Conservation (phyloP, 2,329 filamentous ascomycete species). For the Colletotrichum godetiae region DNA sequence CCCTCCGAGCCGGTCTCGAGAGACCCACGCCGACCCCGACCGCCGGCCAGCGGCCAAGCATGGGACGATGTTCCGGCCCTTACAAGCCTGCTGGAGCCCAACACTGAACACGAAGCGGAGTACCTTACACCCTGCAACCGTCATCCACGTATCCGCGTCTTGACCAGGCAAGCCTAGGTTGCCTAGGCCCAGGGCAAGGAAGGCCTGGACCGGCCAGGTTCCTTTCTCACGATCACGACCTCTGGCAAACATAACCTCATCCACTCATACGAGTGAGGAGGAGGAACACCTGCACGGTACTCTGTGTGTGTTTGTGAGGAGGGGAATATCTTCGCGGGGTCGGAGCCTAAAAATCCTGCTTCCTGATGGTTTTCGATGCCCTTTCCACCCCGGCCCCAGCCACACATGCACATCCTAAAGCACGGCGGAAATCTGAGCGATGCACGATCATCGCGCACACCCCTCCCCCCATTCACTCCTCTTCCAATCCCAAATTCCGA, state of each 20-base stretch:
- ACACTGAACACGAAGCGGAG: not conserved
- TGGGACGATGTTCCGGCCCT: not conserved
- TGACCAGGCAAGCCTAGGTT: not conserved
- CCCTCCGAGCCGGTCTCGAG: slow-evolving; percentile 25
- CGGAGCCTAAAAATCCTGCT: slow-evolving; percentile 33
- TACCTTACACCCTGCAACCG: not conserved
- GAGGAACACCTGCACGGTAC: too few relatives aligned
- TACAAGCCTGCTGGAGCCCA: slow-evolving; percentile 5
- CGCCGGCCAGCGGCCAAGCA: slow-evolving; percentile 12
- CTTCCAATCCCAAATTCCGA: not conserved
- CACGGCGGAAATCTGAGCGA: slow-evolving; percentile 1
- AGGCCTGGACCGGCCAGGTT: not conserved
- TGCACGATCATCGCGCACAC: slow-evolving; percentile 3
- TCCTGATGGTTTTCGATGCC: slow-evolving; percentile 6
- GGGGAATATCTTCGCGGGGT: slow-evolving; percentile 1
- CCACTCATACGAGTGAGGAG: not conserved
- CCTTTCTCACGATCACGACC: slow-evolving; percentile 1
- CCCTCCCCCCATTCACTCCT: not conserved
- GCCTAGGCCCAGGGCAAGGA: too few relatives aligned
- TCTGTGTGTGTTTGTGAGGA: not conserved
- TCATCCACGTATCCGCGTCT: not conserved
- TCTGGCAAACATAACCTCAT: not conserved
- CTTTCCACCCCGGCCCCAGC: slow-evolving; percentile 10
- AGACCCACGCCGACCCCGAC: slow-evolving; percentile 29
- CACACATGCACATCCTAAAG: slow-evolving; percentile 20